Percentiles rank a stretch among this genome's conserved stretches.
phyloP scores from a whole-genome alignment of 1,139 yeast genomes.

The Candida tropicalis region DNA sequence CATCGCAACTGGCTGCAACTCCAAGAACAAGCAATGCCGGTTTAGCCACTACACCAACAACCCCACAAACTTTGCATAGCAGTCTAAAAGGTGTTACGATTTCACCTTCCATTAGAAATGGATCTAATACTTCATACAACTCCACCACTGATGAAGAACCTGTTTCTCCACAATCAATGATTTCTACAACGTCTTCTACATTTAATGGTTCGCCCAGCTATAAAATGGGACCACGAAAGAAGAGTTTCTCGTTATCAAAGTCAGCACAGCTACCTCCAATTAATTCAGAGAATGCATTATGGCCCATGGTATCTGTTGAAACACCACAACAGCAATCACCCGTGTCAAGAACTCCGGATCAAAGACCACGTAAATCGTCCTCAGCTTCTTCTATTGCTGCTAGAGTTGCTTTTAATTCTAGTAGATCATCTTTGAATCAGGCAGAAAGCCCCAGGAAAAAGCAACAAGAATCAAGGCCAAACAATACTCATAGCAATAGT shows the following conservation, averaged over 20 bases:
- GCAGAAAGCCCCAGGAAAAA: slow-evolving; percentile 8
- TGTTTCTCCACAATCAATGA: slow-evolving; percentile 23
- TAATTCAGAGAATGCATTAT: slow-evolving; percentile 15
- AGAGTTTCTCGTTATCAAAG: slow-evolving; percentile 17
- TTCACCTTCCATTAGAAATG: slow-evolving; percentile 35
- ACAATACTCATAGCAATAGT: slow-evolving; percentile 9
- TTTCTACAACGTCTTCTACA: slow-evolving; percentile 18
- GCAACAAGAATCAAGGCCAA: slow-evolving; percentile 7
- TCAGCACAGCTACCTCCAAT: slow-evolving; percentile 13
- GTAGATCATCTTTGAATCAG: slow-evolving; percentile 18
- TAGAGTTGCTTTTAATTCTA: slow-evolving; percentile 31
- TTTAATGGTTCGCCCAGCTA: slow-evolving; percentile 12
- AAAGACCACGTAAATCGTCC: slow-evolving; percentile 12
- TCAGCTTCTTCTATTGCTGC: slow-evolving; percentile 38
- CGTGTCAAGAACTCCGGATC: slow-evolving; percentile 8
- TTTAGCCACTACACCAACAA: slow-evolving; percentile 14
- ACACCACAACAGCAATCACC: background rate
- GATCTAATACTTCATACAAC: background rate
- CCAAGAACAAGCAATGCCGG: slow-evolving; percentile 13
- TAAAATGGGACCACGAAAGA: slow-evolving; percentile 9
- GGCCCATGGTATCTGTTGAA: slow-evolving; percentile 15
- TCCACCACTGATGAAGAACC: slow-evolving; percentile 16
- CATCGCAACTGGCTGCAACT: background rate
- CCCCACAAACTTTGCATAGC: slow-evolving; percentile 29
- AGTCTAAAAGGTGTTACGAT: slow-evolving; percentile 42